Conservation (phyloP, 148 eudicot species). For the Vaccinium macrocarpon region DNA sequence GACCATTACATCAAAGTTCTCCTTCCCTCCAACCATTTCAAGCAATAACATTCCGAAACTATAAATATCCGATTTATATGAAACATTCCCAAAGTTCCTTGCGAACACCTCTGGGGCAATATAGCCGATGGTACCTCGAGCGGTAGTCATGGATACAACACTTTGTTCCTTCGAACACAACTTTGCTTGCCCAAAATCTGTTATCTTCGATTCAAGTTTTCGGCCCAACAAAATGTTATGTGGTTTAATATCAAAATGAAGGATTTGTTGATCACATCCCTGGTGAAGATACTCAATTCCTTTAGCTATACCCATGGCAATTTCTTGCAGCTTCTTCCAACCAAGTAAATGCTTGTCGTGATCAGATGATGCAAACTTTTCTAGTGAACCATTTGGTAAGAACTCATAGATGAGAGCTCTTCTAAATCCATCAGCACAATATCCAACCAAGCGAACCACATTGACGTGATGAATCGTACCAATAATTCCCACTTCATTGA, state of each 20-base stretch:
- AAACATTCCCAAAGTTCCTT: slow-evolving; percentile 10
- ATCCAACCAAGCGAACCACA: slow-evolving; percentile 35
- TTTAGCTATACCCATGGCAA: slow-evolving; percentile 31
- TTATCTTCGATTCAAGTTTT: slow-evolving; percentile 23
- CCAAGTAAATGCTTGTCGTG: slow-evolving; percentile 15
- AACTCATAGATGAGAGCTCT: slow-evolving; percentile 29
- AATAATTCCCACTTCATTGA: slow-evolving; percentile 26
- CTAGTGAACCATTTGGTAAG: slow-evolving; percentile 25
- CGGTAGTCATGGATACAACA: slow-evolving; percentile 23
- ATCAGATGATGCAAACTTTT: slow-evolving; percentile 21
- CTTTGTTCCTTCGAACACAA: slow-evolving; percentile 27
- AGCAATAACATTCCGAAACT: slow-evolving; percentile 31
- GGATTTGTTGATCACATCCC: slow-evolving; percentile 30
- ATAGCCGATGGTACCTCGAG: slow-evolving; percentile 19
- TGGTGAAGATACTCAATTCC: slow-evolving; percentile 33
- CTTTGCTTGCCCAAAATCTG: slow-evolving; percentile 30
- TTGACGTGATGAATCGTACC: slow-evolving; percentile 13
- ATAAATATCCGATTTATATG: slow-evolving; percentile 25
- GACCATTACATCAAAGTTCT: neutral
- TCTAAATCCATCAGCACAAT: slow-evolving; percentile 32
- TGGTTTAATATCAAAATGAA: slow-evolving; percentile 35
- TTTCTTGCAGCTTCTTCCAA: slow-evolving; percentile 31
- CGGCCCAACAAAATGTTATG: slow-evolving; percentile 27
- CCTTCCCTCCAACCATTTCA: slow-evolving; percentile 24
- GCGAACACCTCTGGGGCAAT: slow-evolving; percentile 27